phyloP scores from a whole-genome alignment of 257 asterid genomes.

The Anisodus acutangulus region DNA sequence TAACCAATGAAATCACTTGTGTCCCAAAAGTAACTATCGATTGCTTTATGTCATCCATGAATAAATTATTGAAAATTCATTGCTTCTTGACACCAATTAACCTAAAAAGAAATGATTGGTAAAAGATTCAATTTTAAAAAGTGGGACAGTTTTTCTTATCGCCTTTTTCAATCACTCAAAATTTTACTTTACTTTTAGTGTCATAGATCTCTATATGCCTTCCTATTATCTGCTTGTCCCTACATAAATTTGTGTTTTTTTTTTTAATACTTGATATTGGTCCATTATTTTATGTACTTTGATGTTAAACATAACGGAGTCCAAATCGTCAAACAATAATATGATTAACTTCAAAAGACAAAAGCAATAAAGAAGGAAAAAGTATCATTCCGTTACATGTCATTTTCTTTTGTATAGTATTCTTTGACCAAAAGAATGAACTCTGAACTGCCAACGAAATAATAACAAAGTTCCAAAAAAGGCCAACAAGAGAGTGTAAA shows the following conservation, averaged over 20 bases:
- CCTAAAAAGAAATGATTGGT: neutral
- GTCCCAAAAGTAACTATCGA: neutral
- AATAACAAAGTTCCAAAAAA: neutral
- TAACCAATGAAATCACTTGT: neutral
- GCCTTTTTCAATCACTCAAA: neutral
- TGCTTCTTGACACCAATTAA: neutral
- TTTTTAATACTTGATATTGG: neutral
- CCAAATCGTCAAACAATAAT: neutral
- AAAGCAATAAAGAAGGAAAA: neutral
- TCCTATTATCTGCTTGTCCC: neutral
- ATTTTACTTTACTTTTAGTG: neutral
- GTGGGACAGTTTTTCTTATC: neutral
- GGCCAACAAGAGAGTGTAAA: neutral
- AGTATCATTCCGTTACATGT: neutral
- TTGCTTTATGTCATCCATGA: neutral
- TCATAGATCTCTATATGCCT: neutral
- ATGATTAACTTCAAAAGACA: slow-evolving; percentile 14
- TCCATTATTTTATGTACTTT: neutral
- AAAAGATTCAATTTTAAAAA: neutral
- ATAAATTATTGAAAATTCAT: neutral
- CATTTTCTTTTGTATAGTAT: neutral
- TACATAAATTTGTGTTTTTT: neutral
- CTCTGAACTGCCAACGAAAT: neutral
- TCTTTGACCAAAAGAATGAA: neutral
- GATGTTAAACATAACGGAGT: neutral